Conservation (phyloP, 768 basidiomycete species). For the Hygrophorus russula region DNA sequence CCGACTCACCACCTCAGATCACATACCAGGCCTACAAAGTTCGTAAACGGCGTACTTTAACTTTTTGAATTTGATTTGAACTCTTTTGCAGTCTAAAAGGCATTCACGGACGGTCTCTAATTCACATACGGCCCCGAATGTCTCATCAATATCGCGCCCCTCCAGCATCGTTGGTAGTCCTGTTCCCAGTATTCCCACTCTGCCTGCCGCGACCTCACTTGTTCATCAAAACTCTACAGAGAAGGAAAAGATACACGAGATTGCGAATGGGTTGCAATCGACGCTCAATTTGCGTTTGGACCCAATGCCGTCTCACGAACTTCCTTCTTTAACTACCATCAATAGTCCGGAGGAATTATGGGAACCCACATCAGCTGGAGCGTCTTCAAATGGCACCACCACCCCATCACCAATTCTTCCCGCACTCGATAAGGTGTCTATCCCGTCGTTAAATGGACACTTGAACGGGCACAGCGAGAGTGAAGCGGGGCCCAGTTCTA, state of each 20-base stretch:
- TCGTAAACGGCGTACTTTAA: conserved; percentile 7
- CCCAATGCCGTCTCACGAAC: background rate
- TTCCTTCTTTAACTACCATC: background rate
- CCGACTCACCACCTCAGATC: conserved; percentile 16
- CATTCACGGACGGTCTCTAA: conserved; percentile 29
- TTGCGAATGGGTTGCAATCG: no score
- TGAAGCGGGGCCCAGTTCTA: background rate
- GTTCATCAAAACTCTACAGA: no score
- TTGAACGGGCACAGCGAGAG: background rate
- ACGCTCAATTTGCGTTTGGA: background rate
- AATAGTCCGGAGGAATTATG: no score
- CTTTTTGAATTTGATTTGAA: conserved; percentile 5
- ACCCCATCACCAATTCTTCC: background rate
- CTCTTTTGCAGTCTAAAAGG: conserved; percentile 29
- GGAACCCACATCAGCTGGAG: background rate
- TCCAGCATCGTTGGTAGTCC: conserved; percentile 5
- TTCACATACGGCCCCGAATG: conserved; percentile 16
- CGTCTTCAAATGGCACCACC: background rate
- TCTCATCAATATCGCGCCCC: conserved; percentile 18
- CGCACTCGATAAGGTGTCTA: background rate
- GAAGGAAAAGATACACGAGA: no score
- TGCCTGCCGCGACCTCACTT: background rate
- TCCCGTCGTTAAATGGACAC: background rate
- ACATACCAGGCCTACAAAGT: conserved; percentile 47
- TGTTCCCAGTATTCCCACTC: background rate